A percentile compares a stretch with the other conserved stretches of the same genome.
Evolutionary conservation across 768 basidiomycete species (phyloP).

Genomic region (Tylopilus cervinicoccineus): DNA sequence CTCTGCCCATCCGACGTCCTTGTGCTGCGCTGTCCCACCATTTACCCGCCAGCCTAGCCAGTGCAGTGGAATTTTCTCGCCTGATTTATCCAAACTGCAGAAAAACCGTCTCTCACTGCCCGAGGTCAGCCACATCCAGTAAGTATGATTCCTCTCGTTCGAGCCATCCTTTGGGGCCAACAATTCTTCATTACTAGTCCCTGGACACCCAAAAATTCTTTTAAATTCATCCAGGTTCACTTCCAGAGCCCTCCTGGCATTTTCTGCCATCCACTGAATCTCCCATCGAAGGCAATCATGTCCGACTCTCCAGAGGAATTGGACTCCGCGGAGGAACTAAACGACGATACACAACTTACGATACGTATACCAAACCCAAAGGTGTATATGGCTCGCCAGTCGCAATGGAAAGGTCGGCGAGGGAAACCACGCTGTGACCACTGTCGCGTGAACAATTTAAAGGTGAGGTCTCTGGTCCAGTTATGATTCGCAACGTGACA

Average conservation of each 20-base stretch:
- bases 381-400: constrained; percentile 64
- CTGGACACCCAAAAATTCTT: background rate
- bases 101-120: constrained; percentile 7
- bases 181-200: constrained; percentile 8
- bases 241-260: constrained; percentile 10
- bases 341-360: constrained; percentile 52
- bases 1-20: constrained; percentile 23
- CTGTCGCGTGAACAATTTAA: constrained; percentile 67
- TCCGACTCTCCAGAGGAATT: constrained; percentile 37
- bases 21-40: constrained; percentile 8
- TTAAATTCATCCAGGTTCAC: constrained; percentile 5
- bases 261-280: constrained; percentile 13
- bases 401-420: constrained; percentile 70
- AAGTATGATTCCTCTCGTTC: constrained; percentile 10
- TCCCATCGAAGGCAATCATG: constrained; percentile 21
- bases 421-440: constrained; percentile 75
- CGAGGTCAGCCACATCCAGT: constrained; percentile 10
- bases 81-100: constrained; percentile 11
- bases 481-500: constrained; percentile 10
- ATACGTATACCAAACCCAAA: constrained; percentile 67
- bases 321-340: constrained; percentile 37
- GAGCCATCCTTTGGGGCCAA: constrained; percentile 5
- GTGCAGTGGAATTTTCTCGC: constrained; percentile 5
- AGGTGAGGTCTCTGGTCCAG: constrained; percentile 41
- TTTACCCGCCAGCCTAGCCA: constrained; percentile 7